phyloP scores from a whole-genome alignment of 208 protist genomes.

The Porcisia hertigi region DNA sequence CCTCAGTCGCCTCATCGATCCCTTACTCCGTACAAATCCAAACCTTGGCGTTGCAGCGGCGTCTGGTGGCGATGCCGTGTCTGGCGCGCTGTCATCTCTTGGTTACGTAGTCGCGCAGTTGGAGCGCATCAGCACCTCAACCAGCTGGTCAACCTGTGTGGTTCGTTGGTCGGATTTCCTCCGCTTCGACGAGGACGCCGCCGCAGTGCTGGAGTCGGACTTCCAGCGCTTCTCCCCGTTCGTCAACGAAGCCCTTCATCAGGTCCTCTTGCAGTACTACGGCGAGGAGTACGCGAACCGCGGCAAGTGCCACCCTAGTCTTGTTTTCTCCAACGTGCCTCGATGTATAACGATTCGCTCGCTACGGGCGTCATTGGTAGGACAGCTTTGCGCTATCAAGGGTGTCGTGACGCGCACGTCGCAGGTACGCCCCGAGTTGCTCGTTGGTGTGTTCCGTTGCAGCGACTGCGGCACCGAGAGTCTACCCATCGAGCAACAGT shows the following conservation, averaged over 20 bases:
- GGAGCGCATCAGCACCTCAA: constrained; percentile 79
- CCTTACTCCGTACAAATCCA: constrained; percentile 32
- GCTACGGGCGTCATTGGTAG: constrained; percentile 92
- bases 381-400: constrained; percentile 93
- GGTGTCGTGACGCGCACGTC: constrained; percentile 99
- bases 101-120: constrained; percentile 73
- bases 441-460: constrained; percentile 97
- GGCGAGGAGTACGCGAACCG: constrained; percentile 79
- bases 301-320: constrained; percentile 60
- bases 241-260: constrained; percentile 71
- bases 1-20: constrained; percentile 77
- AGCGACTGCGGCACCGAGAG: constrained; percentile 93
- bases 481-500: constrained; percentile 95
- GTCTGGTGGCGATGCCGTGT: background rate
- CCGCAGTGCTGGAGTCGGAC: constrained; percentile 73
- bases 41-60: constrained; percentile 8
- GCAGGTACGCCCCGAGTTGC: constrained; percentile 98
- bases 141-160: constrained; percentile 81
- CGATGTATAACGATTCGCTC: constrained; percentile 93
- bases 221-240: constrained; percentile 82
- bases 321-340: constrained; percentile 88
- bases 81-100: constrained; percentile 21
- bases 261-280: constrained; percentile 83
- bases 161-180: constrained; percentile 79
- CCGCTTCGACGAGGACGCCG: constrained; percentile 74